These are phyloP conservation scores for Lasiodiplodia sp. DNA, from an alignment of 2,329 filamentous ascomycete species.

Conservation along the genomic window DNA sequence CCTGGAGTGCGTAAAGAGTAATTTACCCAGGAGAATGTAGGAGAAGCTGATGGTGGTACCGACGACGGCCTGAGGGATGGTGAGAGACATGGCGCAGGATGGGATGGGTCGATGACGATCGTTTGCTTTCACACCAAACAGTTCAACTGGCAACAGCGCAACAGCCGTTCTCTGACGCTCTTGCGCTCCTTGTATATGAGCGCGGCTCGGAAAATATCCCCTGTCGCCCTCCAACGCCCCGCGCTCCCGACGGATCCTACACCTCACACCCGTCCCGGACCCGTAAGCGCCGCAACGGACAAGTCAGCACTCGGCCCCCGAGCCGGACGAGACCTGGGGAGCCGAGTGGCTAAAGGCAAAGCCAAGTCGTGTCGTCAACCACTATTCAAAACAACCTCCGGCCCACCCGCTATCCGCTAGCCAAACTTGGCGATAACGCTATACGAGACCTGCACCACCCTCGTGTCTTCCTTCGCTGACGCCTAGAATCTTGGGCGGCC, in stretches of 20 bases:
- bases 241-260: background rate
- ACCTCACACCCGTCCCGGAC: background rate
- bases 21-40: slow-evolving; percentile 57
- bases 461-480: background rate
- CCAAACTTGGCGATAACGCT: slow-evolving; percentile 11
- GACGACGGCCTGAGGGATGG: slow-evolving; percentile 48
- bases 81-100: slow-evolving; percentile 41
- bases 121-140: background rate
- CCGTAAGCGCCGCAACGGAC: background rate
- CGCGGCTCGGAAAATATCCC: background rate
- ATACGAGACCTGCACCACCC: background rate
- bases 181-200: slow-evolving; percentile 11
- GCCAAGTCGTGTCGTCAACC: slow-evolving; percentile 15
- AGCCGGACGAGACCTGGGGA: slow-evolving; percentile 10
- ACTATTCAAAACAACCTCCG: background rate
- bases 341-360: slow-evolving; percentile 5
- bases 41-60: slow-evolving; percentile 58
- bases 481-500: no score
- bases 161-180: background rate
- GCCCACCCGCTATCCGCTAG: background rate
- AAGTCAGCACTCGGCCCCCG: background rate
- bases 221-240: background rate
- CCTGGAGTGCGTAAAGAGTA: background rate
- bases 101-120: background rate
- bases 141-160: background rate